These are phyloP conservation scores for Yamadazyma philogaea DNA, from an alignment of 805 yeast species.

Conservation along the genomic window DNA sequence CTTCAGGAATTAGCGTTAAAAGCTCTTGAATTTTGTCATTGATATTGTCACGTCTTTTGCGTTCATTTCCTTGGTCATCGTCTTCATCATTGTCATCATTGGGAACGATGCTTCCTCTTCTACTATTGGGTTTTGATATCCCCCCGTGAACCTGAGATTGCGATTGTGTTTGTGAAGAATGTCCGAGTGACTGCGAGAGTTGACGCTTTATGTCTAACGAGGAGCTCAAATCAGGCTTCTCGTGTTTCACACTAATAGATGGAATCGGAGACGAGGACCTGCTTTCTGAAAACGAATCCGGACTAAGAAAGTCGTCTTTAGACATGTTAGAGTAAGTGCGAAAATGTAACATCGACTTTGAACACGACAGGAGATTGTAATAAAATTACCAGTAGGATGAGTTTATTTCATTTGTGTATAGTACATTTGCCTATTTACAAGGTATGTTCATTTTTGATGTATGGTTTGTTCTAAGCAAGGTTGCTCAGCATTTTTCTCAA, in stretches of 20 bases:
- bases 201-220: slow-evolving; percentile 37
- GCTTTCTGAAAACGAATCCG: slow-evolving; percentile 2
- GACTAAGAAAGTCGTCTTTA: slow-evolving; percentile 11
- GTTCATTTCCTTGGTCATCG: slow-evolving; percentile 37
- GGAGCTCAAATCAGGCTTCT: slow-evolving; percentile 13
- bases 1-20: slow-evolving; percentile 34
- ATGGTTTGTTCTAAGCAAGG: background rate
- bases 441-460: background rate
- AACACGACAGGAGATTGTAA: too few relatives aligned
- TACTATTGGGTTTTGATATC: slow-evolving; percentile 35
- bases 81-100: slow-evolving; percentile 22
- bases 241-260: slow-evolving; percentile 27
- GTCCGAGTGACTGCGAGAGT: slow-evolving; percentile 35
- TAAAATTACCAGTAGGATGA: too few relatives aligned
- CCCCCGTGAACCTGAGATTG: slow-evolving; percentile 21
- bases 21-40: slow-evolving; percentile 46
- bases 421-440: background rate
- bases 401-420: too few relatives aligned
- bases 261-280: slow-evolving; percentile 19
- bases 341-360: too few relatives aligned
- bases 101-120: slow-evolving; percentile 31
- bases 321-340: slow-evolving; percentile 5
- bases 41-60: slow-evolving; percentile 42
- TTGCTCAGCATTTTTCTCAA: slow-evolving; percentile 5
- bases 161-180: slow-evolving; percentile 1